Evolutionary conservation across 2,329 filamentous ascomycete genomes (phyloP).

Genomic region (Emericellopsis cladophorae): DNA sequence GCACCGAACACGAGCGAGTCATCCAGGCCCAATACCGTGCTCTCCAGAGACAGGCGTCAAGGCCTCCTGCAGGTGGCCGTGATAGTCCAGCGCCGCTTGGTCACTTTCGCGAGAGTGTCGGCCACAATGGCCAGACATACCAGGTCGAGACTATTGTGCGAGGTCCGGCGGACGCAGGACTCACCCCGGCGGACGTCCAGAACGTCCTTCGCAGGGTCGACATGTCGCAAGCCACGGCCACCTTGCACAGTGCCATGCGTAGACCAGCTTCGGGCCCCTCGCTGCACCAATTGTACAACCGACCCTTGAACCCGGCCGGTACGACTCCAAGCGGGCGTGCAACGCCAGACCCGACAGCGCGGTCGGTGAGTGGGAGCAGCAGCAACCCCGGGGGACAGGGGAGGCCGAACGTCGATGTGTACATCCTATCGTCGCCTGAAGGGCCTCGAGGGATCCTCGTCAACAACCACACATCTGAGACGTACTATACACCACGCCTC

Average conservation of each 20-base stretch:
- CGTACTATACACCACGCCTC: constrained; percentile 35
- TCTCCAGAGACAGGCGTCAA: too few species aligned
- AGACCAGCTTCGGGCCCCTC: constrained; percentile 35
- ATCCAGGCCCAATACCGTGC: too few species aligned
- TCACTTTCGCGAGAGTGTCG: constrained; percentile 18
- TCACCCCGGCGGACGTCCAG: constrained; percentile 30
- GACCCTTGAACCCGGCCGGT: constrained; percentile 21
- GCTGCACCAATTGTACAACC: constrained; percentile 25
- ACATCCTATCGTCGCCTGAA: constrained; percentile 46
- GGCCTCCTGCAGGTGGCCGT: constrained; percentile 7
- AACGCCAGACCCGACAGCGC: constrained; percentile 28
- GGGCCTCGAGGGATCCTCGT: constrained; percentile 47
- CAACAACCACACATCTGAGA: constrained; percentile 32
- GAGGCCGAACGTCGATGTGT: constrained; percentile 34
- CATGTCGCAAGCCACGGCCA: constrained; percentile 25
- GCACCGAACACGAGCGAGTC: too few species aligned
- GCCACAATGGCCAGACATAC: constrained; percentile 18
- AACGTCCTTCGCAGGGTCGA: constrained; percentile 33
- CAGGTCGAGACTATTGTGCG: constrained; percentile 19
- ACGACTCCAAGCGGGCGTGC: constrained; percentile 29
- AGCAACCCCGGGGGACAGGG: constrained; percentile 9
- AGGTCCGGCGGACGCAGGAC: neutral
- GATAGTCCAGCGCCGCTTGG: constrained; percentile 18
- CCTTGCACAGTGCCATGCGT: constrained; percentile 31
- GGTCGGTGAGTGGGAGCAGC: constrained; percentile 17